A percentile compares a stretch with the other conserved stretches of the same genome.
Conservation (phyloP, 1,284 basidiomycete species). For the Trichosporon ovoides region DNA sequence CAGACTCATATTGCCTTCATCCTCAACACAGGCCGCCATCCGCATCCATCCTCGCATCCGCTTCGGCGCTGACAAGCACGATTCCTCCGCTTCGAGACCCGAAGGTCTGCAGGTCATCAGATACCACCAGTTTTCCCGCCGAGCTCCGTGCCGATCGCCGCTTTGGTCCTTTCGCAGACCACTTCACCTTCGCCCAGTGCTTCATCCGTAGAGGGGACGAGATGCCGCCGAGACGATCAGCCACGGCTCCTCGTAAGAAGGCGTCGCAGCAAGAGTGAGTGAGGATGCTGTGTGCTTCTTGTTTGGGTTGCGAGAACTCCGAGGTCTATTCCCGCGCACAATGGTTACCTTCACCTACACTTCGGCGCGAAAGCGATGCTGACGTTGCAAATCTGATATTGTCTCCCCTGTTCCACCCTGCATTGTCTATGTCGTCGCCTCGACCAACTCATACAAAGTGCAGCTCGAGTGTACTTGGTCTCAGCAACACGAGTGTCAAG, state of each 20-base stretch:
- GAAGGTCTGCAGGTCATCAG: not conserved
- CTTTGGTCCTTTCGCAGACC: not conserved
- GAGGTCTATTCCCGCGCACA: not conserved
- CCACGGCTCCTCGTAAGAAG: not conserved
- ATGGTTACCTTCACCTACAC: not conserved
- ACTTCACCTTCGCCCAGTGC: constrained; percentile 4
- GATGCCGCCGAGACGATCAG: constrained; percentile 1
- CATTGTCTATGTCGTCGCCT: not conserved
- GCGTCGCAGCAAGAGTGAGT: constrained; percentile 1
- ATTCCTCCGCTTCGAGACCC: not conserved
- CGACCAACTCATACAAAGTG: not conserved
- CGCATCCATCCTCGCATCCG: not conserved
- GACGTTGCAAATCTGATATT: not conserved
- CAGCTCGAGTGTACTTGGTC: constrained; percentile 3
- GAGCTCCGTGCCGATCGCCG: not conserved
- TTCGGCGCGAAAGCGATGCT: not conserved
- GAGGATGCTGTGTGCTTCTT: not conserved
- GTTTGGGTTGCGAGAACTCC: not conserved
- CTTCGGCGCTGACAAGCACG: not conserved
- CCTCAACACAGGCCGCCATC: not conserved
- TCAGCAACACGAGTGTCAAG: constrained; percentile 41
- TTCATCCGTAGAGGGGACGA: not conserved
- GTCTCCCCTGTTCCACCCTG: not conserved
- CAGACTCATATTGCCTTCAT: not conserved
- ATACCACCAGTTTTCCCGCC: not conserved